Conservation (phyloP, 495 filamentous ascomycete genomes). For the Aspergillus indologenus region DNA sequence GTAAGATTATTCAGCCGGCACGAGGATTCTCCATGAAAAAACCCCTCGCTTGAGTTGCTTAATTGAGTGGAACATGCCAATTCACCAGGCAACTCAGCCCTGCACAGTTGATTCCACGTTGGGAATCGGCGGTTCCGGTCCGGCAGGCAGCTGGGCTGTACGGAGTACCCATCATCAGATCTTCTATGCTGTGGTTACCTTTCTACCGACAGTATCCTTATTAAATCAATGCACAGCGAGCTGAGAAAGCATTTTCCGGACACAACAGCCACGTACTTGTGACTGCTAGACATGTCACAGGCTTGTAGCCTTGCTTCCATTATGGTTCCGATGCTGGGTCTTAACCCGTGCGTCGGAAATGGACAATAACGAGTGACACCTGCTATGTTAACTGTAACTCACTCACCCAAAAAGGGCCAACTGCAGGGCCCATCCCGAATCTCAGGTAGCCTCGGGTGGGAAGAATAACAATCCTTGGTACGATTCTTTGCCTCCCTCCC, state of each 20-base stretch:
- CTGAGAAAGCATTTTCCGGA: too few species aligned
- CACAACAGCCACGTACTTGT: too few species aligned
- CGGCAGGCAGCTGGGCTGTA: not conserved
- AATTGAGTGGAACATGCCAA: not conserved
- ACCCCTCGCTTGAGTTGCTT: slow-evolving; percentile 12
- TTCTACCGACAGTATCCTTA: too few species aligned
- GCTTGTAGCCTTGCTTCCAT: not conserved
- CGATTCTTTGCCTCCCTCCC: not conserved
- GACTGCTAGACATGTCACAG: not conserved
- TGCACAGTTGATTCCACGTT: slow-evolving; percentile 5
- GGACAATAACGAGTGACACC: not conserved
- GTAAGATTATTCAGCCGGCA: not conserved
- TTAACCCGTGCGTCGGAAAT: not conserved
- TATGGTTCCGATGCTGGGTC: not conserved
- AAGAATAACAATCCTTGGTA: not conserved
- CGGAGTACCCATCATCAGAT: too few species aligned
- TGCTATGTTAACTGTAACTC: too few species aligned
- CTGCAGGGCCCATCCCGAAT: slow-evolving; percentile 1
- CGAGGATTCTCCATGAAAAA: slow-evolving; percentile 8
- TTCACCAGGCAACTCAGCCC: slow-evolving; percentile 7
- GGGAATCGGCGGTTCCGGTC: not conserved
- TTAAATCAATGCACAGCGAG: too few species aligned
- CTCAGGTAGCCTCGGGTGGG: not conserved
- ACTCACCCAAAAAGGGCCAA: too few species aligned
- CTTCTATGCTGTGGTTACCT: too few species aligned